Evolutionary conservation across 805 yeast genomes (phyloP), one percentile per base, ranked within the genome.

Genomic region (Pichia ethanolica): DNA sequence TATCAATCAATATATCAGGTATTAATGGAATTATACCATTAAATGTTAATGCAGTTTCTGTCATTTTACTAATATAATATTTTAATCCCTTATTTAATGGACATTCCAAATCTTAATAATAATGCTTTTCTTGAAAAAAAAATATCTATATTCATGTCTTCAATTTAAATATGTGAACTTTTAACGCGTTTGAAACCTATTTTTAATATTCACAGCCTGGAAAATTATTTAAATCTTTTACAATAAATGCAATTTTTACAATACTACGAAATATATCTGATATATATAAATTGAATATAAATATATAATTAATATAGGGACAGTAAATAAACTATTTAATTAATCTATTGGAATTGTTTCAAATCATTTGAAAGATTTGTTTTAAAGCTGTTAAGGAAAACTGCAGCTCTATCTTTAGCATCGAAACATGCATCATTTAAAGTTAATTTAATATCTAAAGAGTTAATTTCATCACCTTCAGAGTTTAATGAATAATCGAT

Each of bases 371-470:
- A 11, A 28, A 46, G 42, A 14, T 35, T 46, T 8, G 50, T 45
- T n/a, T 60, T 63, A 13, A 65, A 58, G 30, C 48, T 53, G 11
- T 55, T 50, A 32, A 58, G 39, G 55, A 71, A 57, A 35, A 64
- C 52, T 36, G 66, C 57, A 12, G 81, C 81, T 62, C 73, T 74
- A 42, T 66, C 67, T 53, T 72, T 72, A n/a, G 78, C 65, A 54
- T 73, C 78, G 26, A 61, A 59, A 26, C 72, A 72, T 48, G 67
- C 67, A n/a, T 65, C 70, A 45, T 71, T 70, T 12, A 71, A 52
- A 0, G 63, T 61, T 37, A 73, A 53, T 14, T 61, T 61, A 25
- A 74, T 67, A 33, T 65, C 68, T 14, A 74, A 59, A 12, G 66
- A 60, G 3, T 66, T 59, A 6, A 62, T 46, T 5, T 55, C 42